Conservation (phyloP, 2,329 filamentous ascomycete species). For the Raffaelea ambrosiae region DNA sequence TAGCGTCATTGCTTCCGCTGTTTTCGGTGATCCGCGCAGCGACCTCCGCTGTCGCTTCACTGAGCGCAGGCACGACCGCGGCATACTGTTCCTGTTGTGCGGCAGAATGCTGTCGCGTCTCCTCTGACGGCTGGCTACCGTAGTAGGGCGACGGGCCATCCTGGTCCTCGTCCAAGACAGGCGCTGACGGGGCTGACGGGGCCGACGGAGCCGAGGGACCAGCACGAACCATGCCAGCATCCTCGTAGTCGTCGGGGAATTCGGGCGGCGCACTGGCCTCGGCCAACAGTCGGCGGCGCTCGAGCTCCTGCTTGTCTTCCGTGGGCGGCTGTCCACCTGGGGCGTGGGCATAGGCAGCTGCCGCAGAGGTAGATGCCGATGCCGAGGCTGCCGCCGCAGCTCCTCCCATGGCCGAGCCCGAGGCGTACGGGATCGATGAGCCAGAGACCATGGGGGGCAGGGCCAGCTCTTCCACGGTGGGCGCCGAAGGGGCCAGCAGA, state of each 20-base stretch:
- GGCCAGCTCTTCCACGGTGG: conserved; percentile 34
- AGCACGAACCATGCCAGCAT: conserved; percentile 18
- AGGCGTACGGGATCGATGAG: neutral
- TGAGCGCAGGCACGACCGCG: too few relatives aligned
- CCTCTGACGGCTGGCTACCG: too few relatives aligned
- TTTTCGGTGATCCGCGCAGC: too few relatives aligned
- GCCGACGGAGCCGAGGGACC: conserved; percentile 11
- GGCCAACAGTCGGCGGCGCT: conserved; percentile 53
- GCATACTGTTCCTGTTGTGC: too few relatives aligned
- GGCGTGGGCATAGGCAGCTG: neutral
- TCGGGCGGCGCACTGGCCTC: conserved; percentile 57
- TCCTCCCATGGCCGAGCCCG: neutral
- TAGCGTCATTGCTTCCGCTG: neutral
- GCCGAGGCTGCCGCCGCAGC: neutral
- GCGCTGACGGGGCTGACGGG: conserved; percentile 17
- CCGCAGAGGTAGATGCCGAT: neutral
- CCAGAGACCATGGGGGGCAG: neutral
- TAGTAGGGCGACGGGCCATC: neutral
- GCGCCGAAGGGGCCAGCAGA: conserved; percentile 30
- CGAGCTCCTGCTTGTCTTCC: conserved; percentile 76
- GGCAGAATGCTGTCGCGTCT: too few relatives aligned
- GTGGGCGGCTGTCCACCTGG: conserved; percentile 20
- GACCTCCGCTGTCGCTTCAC: too few relatives aligned
- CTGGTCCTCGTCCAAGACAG: neutral
- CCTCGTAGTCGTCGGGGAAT: conserved; percentile 44